Base-by-base conservation (phyloP, 2,329 filamentous ascomycete genomes). In the Escovopsis weberi region DNA sequence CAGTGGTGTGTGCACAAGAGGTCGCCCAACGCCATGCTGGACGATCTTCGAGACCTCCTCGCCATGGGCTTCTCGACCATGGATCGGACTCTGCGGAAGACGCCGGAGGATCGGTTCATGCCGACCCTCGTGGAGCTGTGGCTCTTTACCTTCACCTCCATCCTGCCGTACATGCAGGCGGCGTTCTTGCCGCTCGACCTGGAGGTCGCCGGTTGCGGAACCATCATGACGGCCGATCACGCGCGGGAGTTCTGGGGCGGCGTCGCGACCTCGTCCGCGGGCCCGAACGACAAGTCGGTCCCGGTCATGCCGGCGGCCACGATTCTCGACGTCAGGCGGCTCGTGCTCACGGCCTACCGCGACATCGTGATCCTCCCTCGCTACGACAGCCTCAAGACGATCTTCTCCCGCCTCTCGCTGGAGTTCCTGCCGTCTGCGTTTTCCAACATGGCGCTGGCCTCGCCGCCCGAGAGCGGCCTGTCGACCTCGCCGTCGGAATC, bases 121-220 rank as follows among this genome's bases (percentile, higher is more conserved):
- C 85, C 86, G 0, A 79, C 86, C 43, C 69, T 98, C 1, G 89
- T 95, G 2, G 86, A 94, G 57, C 79, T 95, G 56, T 98, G 91
- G 91, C 76, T 93, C 45, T 80, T 91, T 38, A 88, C 91, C 0
- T 95, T 95, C 54, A 89, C 86, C 3, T 83, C 77, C 6, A 85
- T 96, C 33, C 64, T 96, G 5, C 91, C 91, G 0, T 96, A 94
- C 56, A 80, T 98, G 53, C 89, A 96, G 64, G 87, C 89, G 1
- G 88, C 95, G 1, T 95, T 98, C 56, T 67, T 98, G 2, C 91
- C 88, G 0, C 66, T 98, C 1, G 91, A 98, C 55, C 74, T 94
- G 10, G 91, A 98, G 58, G 94, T 98, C 57, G 81, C 85, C 42
- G 91, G 89, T 6, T 74, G 75, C 38, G 91, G 91, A 12, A 69